phyloP scores from a whole-genome alignment of 176 grass and related monocot species.

The Phoenix roebelenii region DNA sequence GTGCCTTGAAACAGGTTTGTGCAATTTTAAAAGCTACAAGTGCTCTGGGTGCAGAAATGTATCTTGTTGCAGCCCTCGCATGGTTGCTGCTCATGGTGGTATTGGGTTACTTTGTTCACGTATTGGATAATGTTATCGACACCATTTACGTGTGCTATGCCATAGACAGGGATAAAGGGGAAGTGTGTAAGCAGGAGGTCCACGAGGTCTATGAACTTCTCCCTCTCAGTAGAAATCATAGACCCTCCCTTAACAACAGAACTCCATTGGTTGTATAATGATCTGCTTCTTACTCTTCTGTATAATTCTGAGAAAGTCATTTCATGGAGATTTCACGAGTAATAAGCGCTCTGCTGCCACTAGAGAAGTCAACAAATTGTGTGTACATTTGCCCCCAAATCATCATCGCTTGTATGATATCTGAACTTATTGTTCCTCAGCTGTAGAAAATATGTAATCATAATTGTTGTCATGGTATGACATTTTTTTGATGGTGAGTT shows the following conservation, averaged over 20 bases:
- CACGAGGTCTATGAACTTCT: constrained; percentile 35
- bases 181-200: constrained; percentile 26
- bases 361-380: too few species aligned
- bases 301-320: not conserved
- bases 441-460: too few species aligned
- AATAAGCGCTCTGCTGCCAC: too few species aligned
- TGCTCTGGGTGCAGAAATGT: constrained; percentile 26
- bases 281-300: not conserved
- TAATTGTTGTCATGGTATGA: too few species aligned
- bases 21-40: constrained; percentile 24
- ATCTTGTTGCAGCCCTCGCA: constrained; percentile 30
- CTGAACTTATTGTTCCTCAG: too few species aligned
- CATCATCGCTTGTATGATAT: too few species aligned
- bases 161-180: constrained; percentile 43
- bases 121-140: constrained; percentile 44
- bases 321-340: too few species aligned
- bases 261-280: not conserved
- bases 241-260: constrained; percentile 3
- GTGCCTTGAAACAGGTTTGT: constrained; percentile 22
- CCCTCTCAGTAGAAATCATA: constrained; percentile 33
- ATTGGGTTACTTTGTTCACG: constrained; percentile 34
- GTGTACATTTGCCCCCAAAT: too few species aligned
- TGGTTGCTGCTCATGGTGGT: constrained; percentile 33
- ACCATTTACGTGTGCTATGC: constrained; percentile 40
- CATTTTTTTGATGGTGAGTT: too few species aligned